Conservation (phyloP, 176 grass and related monocot species). For the Bromus sterilis region DNA sequence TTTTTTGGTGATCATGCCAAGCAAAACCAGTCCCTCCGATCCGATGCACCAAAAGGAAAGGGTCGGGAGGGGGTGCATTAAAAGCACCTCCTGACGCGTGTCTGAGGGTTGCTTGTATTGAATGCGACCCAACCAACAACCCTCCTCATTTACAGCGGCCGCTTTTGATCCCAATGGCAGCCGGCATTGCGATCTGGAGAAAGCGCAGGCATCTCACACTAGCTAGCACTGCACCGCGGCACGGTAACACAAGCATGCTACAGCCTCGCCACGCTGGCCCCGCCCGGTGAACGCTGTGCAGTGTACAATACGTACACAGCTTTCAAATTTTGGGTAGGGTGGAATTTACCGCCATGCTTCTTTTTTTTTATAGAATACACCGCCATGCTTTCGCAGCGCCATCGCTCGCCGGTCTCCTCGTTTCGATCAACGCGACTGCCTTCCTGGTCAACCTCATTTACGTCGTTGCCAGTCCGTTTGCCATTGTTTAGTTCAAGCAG, state of each 20-base stretch:
- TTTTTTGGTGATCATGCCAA: neutral
- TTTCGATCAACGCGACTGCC: neutral
- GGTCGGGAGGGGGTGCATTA: neutral
- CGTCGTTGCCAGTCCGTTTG: neutral
- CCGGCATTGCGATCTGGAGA: slow-evolving; percentile 30
- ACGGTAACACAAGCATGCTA: neutral
- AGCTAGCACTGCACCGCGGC: slow-evolving; percentile 12
- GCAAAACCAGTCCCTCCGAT: neutral
- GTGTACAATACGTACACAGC: neutral
- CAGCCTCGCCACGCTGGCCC: neutral
- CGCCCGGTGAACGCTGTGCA: neutral
- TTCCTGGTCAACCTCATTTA: neutral
- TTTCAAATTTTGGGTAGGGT: neutral
- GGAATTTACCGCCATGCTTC: slow-evolving; percentile 14
- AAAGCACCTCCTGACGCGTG: neutral
- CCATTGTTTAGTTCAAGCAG: neutral
- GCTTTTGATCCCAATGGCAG: slow-evolving; percentile 8
- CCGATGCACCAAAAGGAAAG: neutral
- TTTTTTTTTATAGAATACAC: too few species aligned
- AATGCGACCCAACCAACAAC: slow-evolving; percentile 38
- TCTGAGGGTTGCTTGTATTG: slow-evolving; percentile 52
- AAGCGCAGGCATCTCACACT: slow-evolving; percentile 1
- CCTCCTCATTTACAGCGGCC: slow-evolving; percentile 11
- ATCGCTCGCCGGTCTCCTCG: neutral
- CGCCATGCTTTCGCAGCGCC: neutral